Conservation (phyloP, 345 rosid genomes). For the Populus deltoides region DNA sequence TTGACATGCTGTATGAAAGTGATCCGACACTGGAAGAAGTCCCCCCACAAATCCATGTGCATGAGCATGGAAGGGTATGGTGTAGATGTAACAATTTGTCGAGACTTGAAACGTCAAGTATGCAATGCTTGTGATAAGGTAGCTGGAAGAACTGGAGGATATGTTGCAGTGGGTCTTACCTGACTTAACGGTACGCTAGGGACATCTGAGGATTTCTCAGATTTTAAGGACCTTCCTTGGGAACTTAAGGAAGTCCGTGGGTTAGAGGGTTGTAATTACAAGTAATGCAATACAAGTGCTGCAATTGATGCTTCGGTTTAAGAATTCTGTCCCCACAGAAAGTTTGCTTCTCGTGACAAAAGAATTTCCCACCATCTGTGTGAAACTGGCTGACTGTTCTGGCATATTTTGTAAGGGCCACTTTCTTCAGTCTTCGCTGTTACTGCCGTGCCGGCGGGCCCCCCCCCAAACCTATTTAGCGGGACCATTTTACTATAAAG, state of each 20-base stretch:
- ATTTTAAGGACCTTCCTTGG: neutral
- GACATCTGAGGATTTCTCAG: neutral
- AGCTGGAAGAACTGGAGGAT: neutral
- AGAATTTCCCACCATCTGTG: neutral
- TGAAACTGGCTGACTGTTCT: neutral
- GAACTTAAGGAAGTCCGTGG: neutral
- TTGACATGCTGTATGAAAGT: neutral
- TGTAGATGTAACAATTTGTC: neutral
- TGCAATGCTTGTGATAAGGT: neutral
- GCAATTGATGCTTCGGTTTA: neutral
- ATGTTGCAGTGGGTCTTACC: neutral
- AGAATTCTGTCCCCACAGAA: neutral
- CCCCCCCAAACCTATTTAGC: no score
- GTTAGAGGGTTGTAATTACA: neutral
- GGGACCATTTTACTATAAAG: neutral
- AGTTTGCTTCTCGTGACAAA: neutral
- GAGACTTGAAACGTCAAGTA: neutral
- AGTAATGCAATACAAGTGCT: neutral
- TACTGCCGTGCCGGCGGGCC: no score
- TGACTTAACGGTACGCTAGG: neutral
- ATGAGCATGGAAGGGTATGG: neutral
- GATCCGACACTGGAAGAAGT: neutral
- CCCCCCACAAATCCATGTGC: neutral
- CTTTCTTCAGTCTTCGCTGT: no score
- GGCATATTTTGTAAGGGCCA: neutral